Conservation (phyloP, 345 rosid genomes). For the Eutrema japonicum region DNA sequence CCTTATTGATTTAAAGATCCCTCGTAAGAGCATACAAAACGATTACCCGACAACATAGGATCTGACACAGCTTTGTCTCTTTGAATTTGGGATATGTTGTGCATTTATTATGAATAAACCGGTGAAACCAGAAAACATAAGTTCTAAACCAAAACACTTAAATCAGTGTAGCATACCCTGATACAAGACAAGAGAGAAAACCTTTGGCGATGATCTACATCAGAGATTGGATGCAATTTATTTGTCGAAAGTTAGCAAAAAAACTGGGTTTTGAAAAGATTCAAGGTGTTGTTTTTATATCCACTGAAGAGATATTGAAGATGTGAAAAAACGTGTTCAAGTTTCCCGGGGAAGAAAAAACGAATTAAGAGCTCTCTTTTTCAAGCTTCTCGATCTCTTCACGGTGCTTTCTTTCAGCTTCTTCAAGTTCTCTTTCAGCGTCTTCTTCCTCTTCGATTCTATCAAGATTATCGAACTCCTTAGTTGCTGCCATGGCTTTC, state of each 20-base stretch:
- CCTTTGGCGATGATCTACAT: neutral
- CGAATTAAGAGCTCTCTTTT: slow-evolving; percentile 25
- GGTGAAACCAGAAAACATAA: slow-evolving; percentile 3
- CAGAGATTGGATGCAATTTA: slow-evolving; percentile 11
- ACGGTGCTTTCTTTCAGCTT: slow-evolving; percentile 43
- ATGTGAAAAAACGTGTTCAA: slow-evolving; percentile 16
- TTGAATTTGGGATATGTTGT: neutral
- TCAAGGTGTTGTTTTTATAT: slow-evolving; percentile 25
- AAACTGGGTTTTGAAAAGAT: slow-evolving; percentile 2
- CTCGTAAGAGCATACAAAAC: too few relatives aligned
- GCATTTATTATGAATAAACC: slow-evolving; percentile 10
- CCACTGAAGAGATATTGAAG: slow-evolving; percentile 23
- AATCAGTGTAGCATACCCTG: slow-evolving; percentile 23
- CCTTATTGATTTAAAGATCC: too few relatives aligned
- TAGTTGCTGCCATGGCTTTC: slow-evolving; percentile 89
- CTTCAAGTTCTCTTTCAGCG: slow-evolving; percentile 64
- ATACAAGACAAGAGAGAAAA: slow-evolving; percentile 6
- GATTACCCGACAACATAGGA: slow-evolving; percentile 17
- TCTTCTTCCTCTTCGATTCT: slow-evolving; percentile 46
- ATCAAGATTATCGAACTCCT: slow-evolving; percentile 89
- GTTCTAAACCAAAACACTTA: slow-evolving; percentile 17
- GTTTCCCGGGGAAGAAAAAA: slow-evolving; percentile 10
- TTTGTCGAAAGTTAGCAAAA: slow-evolving; percentile 25
- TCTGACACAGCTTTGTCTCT: neutral
- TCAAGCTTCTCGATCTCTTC: slow-evolving; percentile 37